Evolutionary conservation across 768 basidiomycete species (phyloP).

Genomic region (Hebeloma cylindrosporum): DNA sequence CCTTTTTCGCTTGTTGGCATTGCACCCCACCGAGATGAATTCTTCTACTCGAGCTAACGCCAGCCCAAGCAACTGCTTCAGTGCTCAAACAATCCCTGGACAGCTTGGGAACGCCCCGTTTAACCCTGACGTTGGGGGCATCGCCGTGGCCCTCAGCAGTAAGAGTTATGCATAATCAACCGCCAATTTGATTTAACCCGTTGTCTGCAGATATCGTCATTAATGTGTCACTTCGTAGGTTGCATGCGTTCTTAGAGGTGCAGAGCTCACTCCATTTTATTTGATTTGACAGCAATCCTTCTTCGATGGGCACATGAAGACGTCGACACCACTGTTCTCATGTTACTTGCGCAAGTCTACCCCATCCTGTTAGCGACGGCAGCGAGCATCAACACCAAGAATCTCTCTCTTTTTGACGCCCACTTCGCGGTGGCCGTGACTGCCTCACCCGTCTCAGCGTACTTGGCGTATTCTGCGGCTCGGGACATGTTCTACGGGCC

Average conservation of each 20-base stretch:
- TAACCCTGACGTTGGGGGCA: conserved; percentile 20
- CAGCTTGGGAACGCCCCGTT: conserved; percentile 7
- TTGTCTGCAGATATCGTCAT: too few species aligned
- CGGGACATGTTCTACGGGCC: conserved; percentile 6
- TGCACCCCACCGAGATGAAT: too few species aligned
- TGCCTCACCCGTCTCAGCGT: conserved; percentile 17
- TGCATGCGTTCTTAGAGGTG: too few species aligned
- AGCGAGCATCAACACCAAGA: conserved; percentile 9
- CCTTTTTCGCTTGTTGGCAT: too few species aligned
- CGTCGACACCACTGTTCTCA: conserved; percentile 12
- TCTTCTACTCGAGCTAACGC: too few species aligned
- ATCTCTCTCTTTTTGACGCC: conserved; percentile 20
- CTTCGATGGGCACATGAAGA: conserved; percentile 10
- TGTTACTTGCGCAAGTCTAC: conserved; percentile 19
- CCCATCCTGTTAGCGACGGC: conserved; percentile 20
- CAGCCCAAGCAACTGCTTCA: too few species aligned
- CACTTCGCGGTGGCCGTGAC: conserved; percentile 19
- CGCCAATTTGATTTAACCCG: too few species aligned
- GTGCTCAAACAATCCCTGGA: conserved; percentile 17
- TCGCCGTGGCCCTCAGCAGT: conserved; percentile 18
- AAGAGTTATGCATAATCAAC: too few species aligned
- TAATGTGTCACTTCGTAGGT: too few species aligned
- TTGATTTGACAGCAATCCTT: conserved; percentile 14
- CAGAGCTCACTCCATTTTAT: too few species aligned
- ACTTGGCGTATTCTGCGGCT: conserved; percentile 15